Base-by-base conservation (phyloP, 768 basidiomycete genomes). In the Trametes meyenii region DNA sequence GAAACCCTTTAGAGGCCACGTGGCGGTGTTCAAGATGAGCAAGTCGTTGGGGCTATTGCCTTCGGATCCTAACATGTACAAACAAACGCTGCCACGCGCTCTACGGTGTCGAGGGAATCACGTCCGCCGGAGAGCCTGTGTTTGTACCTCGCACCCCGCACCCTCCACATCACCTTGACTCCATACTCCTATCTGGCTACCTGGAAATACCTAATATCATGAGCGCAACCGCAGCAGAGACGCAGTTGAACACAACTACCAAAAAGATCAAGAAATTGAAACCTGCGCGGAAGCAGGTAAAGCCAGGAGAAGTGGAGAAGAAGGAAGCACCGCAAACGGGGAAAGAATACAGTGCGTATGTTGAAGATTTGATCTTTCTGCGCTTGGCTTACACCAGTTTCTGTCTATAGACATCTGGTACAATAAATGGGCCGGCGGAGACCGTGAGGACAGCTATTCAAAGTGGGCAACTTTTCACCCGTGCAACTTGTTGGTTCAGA, bases 341-440 rank as follows among this genome's bases (percentile, higher is more conserved):
- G 50, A 96, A 96, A 74, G 95, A 97, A 73, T 97, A 96, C 77
- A 98, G 95, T 96, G 67, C 69, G 62, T 64, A 90, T 85, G 48
- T 40, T 62, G 12, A 52, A 36, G 29, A 5, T n/a, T 46, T 29
- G n/a, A 57, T 14, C 23, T 48, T 24, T 54, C 46, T 38, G 23
- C 13, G 21, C 51, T 63, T 19, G 55, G 21, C 38, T 58, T 29
- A 33, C 51, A 67, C 55, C 36, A 65, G 66, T 65, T 36, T 19
- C 7, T 35, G 43, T 42, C 5, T 39, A 13, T 44, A 91, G 92
- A 99, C 75, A 91, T 96, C 53, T 99, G 97, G 96, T 98, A 96
- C 73, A 95, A 98, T 76, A 96, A 97, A 77, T 98, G 96, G 96
- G 97, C 97, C n/a, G 97, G 97, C 55, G 97, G 96, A 58, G 97